A percentile compares a stretch with the other conserved stretches of the same genome.
Conservation (phyloP, 2,329 filamentous ascomycete genomes). For the Penicillium vulpinum region DNA sequence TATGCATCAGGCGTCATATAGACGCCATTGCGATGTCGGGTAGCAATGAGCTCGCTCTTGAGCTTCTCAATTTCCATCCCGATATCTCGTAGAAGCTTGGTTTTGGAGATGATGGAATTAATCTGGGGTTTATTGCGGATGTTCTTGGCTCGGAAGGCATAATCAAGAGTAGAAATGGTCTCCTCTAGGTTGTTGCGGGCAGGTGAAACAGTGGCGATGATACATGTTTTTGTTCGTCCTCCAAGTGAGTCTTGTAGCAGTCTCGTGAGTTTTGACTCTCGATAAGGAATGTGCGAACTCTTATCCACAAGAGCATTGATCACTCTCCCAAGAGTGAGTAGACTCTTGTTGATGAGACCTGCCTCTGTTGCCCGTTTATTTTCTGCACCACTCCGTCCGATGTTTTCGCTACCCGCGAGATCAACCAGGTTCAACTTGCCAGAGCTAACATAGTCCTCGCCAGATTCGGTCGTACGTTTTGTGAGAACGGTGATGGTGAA, state of each 20-base stretch:
- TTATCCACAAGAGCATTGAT: slow-evolving; percentile 96
- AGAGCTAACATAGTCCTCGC: slow-evolving; percentile 84
- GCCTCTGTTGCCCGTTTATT: slow-evolving; percentile 97
- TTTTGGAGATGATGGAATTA: slow-evolving; percentile 89
- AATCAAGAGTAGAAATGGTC: slow-evolving; percentile 96
- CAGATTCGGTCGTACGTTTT: slow-evolving; percentile 76
- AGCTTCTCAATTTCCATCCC: slow-evolving; percentile 90
- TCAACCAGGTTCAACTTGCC: slow-evolving; percentile 97
- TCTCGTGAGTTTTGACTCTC: slow-evolving; percentile 94
- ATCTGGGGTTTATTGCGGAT: slow-evolving; percentile 97
- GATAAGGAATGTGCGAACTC: slow-evolving; percentile 80
- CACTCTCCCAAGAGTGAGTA: slow-evolving; percentile 90
- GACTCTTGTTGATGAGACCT: slow-evolving; percentile 95
- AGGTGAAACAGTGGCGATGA: slow-evolving; percentile 94
- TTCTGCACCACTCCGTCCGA: slow-evolving; percentile 92
- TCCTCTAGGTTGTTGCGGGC: slow-evolving; percentile 95
- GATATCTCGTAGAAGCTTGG: slow-evolving; percentile 85
- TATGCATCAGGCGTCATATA: slow-evolving; percentile 87
- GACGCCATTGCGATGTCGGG: slow-evolving; percentile 89
- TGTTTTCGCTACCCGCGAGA: slow-evolving; percentile 95
- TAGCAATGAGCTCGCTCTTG: slow-evolving; percentile 90
- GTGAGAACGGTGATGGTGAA: slow-evolving; percentile 94
- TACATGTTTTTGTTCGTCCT: slow-evolving; percentile 95
- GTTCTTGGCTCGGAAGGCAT: slow-evolving; percentile 96
- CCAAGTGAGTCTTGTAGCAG: slow-evolving; percentile 95